Evolutionary conservation across 805 yeast species (phyloP).

Genomic region (Myxozyma nipponensis): DNA sequence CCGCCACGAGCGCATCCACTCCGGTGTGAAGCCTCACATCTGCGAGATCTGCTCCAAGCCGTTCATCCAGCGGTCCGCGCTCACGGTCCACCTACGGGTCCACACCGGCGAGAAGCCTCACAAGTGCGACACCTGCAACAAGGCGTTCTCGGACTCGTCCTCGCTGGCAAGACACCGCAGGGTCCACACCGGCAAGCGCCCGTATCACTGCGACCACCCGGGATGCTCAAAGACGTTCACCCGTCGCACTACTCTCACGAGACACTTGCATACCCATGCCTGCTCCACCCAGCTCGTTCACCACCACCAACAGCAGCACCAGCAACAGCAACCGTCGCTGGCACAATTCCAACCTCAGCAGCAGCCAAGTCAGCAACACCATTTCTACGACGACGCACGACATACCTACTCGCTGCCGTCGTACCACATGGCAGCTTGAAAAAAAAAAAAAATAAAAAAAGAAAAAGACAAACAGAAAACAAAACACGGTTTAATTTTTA

Average conservation of each 20-base stretch:
- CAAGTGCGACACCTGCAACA: conserved; percentile 44
- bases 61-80: conserved; percentile 77
- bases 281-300: conserved; percentile 5
- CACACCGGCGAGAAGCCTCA: conserved; percentile 83
- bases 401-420: background rate
- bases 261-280: conserved; percentile 63
- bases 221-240: conserved; percentile 61
- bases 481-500: too few species aligned
- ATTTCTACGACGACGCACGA: conserved; percentile 7
- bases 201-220: conserved; percentile 55
- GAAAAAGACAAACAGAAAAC: too few species aligned
- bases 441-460: too few species aligned
- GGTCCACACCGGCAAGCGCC: conserved; percentile 50
- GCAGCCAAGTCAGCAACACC: conserved; percentile 1
- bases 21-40: conserved; percentile 41
- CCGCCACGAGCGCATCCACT: conserved; percentile 69
- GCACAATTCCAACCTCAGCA: background rate
- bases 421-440: too few species aligned
- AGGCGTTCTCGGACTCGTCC: conserved; percentile 28
- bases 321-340: conserved; percentile 2
- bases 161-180: conserved; percentile 75
- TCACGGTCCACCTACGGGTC: conserved; percentile 72
- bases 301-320: conserved; percentile 2
- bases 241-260: conserved; percentile 70
- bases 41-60: conserved; percentile 61